phyloP scores from a whole-genome alignment of 2,329 filamentous ascomycete species.

The Sporothrix phasma region DNA sequence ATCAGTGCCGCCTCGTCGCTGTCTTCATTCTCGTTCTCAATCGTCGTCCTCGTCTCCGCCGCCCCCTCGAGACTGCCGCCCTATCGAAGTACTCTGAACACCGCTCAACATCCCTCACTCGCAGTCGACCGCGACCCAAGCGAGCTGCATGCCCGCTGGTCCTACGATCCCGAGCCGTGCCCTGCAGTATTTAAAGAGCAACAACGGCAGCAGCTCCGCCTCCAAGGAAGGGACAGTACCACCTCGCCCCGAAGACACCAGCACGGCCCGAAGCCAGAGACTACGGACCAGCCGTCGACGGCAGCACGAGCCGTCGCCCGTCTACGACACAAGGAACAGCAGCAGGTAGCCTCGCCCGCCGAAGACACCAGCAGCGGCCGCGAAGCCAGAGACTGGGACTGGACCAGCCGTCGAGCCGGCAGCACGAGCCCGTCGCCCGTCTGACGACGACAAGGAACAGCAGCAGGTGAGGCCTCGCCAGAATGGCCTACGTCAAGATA shows the following conservation, averaged over 20 bases:
- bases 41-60: neutral
- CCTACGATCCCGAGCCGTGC: constrained; percentile 33
- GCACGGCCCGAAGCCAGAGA: constrained; percentile 5
- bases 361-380: neutral
- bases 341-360: constrained; percentile 12
- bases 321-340: neutral
- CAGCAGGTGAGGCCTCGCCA: constrained; percentile 33
- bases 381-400: constrained; percentile 14
- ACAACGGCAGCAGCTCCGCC: neutral
- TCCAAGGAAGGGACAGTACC: constrained; percentile 18
- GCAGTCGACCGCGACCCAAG: constrained; percentile 37
- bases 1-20: constrained; percentile 21
- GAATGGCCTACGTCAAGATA: constrained; percentile 54
- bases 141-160: constrained; percentile 41
- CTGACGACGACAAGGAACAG: neutral
- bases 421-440: constrained; percentile 10
- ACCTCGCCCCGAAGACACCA: neutral
- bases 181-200: constrained; percentile 24
- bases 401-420: constrained; percentile 13
- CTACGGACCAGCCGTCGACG: constrained; percentile 14
- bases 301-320: constrained; percentile 10
- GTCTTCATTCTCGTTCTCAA: constrained; percentile 4
- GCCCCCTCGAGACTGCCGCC: neutral
- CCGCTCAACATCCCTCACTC: constrained; percentile 23
- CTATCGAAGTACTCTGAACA: neutral